These are phyloP conservation scores for Iberis pinnata DNA, from an alignment of 345 rosid species.

Conservation along the genomic window DNA sequence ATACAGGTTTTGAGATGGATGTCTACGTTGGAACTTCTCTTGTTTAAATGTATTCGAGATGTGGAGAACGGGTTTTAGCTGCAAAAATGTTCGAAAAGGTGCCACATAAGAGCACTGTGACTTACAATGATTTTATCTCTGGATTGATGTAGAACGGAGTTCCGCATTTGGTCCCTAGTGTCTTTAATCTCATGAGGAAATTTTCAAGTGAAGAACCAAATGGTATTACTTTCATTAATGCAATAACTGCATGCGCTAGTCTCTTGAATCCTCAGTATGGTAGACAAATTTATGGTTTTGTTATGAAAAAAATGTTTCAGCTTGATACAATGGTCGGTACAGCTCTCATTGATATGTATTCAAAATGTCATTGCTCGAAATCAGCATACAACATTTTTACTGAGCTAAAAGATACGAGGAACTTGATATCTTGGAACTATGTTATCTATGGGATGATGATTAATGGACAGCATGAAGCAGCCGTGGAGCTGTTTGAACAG, in stretches of 20 bases:
- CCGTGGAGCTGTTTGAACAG: conserved; percentile 43
- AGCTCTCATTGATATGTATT: conserved; percentile 57
- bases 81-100: conserved; percentile 41
- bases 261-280: conserved; percentile 40
- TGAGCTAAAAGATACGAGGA: conserved; percentile 40
- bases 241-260: conserved; percentile 46
- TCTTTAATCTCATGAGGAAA: conserved; percentile 47
- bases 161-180: conserved; percentile 34
- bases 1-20: conserved; percentile 46
- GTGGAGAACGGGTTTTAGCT: conserved; percentile 37
- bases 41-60: conserved; percentile 43
- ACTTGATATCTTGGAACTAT: conserved; percentile 53
- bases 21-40: conserved; percentile 53
- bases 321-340: conserved; percentile 45
- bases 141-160: conserved; percentile 49
- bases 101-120: conserved; percentile 42
- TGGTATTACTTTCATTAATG: conserved; percentile 42
- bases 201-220: conserved; percentile 38
- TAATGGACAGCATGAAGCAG: conserved; percentile 39
- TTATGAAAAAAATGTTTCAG: conserved; percentile 29
- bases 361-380: conserved; percentile 46
- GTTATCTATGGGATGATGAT: conserved; percentile 58
- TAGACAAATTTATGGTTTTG: conserved; percentile 46
- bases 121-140: conserved; percentile 46
- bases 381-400: conserved; percentile 38